Evolutionary conservation across 2,329 filamentous ascomycete genomes (phyloP).

Genomic region (Aspergillus floridensis): DNA sequence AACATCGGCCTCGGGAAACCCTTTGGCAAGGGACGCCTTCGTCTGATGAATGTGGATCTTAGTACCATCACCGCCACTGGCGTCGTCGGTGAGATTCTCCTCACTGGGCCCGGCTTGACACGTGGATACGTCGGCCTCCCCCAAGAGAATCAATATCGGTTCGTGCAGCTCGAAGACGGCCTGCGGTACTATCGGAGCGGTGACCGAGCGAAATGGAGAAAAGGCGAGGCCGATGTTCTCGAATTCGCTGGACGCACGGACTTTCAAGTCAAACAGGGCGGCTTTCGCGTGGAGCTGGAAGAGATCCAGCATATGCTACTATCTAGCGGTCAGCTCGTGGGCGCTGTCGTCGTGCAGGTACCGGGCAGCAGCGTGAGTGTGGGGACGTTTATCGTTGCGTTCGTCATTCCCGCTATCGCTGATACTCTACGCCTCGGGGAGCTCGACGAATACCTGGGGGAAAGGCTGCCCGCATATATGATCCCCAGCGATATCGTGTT

Average conservation of each 20-base stretch:
- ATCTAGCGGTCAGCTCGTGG: not conserved
- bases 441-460: constrained; percentile 63
- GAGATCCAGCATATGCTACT: constrained; percentile 75
- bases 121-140: constrained; percentile 64
- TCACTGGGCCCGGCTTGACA: constrained; percentile 72
- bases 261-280: constrained; percentile 82
- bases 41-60: constrained; percentile 6
- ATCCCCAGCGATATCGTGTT: constrained; percentile 67
- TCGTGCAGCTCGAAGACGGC: constrained; percentile 54
- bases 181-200: constrained; percentile 75
- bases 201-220: constrained; percentile 67
- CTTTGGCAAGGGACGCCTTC: constrained; percentile 8
- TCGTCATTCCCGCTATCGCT: constrained; percentile 6
- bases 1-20: constrained; percentile 13
- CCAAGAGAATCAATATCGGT: constrained; percentile 65
- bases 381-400: constrained; percentile 7
- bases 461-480: constrained; percentile 65
- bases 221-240: constrained; percentile 59
- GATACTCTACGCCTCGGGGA: constrained; percentile 42
- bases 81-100: constrained; percentile 74
- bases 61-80: constrained; percentile 40
- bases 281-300: constrained; percentile 82
- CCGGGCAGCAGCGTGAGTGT: not conserved
- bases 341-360: constrained; percentile 2
- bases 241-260: constrained; percentile 72